phyloP scores from a whole-genome alignment of 1,139 yeast genomes.

The Hansenula anomala region DNA sequence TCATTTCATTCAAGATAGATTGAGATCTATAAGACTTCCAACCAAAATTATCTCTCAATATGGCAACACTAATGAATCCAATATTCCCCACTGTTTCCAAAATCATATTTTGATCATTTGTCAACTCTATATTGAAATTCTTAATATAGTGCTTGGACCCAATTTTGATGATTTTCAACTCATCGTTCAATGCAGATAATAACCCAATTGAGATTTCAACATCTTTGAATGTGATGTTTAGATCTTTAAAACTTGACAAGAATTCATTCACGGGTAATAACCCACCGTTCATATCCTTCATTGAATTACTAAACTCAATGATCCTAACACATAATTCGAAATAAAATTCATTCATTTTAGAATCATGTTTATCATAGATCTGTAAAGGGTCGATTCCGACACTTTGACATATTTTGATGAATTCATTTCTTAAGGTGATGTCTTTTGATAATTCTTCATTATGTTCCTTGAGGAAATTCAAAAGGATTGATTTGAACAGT shows the following conservation, averaged over 20 bases:
- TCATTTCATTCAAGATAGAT: slow-evolving; percentile 50
- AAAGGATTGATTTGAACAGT: slow-evolving; percentile 18
- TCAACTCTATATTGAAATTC: slow-evolving; percentile 27
- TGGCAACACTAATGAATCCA: slow-evolving; percentile 44
- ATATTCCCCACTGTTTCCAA: slow-evolving; percentile 49
- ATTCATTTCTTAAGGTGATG: slow-evolving; percentile 11
- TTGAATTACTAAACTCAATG: slow-evolving; percentile 15
- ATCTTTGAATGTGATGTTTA: slow-evolving; percentile 13
- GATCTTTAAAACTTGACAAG: slow-evolving; percentile 7
- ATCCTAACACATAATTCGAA: slow-evolving; percentile 16
- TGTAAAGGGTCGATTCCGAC: slow-evolving; percentile 20
- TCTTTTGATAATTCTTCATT: slow-evolving; percentile 13
- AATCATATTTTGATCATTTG: slow-evolving; percentile 42
- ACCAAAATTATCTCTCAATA: slow-evolving; percentile 47
- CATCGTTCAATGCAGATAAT: slow-evolving; percentile 24
- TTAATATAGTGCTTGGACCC: slow-evolving; percentile 29
- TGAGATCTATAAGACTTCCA: slow-evolving; percentile 50
- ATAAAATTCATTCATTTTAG: slow-evolving; percentile 18
- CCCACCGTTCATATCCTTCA: slow-evolving; percentile 19
- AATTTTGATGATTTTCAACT: slow-evolving; percentile 26
- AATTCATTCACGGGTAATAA: slow-evolving; percentile 14
- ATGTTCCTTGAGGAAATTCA: slow-evolving; percentile 18
- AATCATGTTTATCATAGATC: slow-evolving; percentile 12
- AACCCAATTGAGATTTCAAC: slow-evolving; percentile 13
- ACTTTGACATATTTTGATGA: slow-evolving; percentile 14